A percentile compares a stretch with the other conserved stretches of the same genome.
These are phyloP conservation scores for Bauhinia variegata DNA, from an alignment of 306 rosid species.

Conservation along the genomic window DNA sequence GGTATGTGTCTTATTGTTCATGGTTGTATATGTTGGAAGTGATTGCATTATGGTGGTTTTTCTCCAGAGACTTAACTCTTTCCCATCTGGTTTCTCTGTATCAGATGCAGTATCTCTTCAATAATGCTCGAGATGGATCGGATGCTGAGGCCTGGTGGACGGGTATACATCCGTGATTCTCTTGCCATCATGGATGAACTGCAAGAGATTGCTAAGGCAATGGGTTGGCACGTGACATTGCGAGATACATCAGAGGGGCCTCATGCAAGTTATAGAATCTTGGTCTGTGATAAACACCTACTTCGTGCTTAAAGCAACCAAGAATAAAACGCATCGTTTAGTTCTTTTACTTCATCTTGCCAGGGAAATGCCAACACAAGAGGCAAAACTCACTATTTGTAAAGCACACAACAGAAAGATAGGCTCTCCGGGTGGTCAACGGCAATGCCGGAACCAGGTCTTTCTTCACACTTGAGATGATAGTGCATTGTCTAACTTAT, in stretches of 20 bases:
- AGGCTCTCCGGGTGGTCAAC: no score
- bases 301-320: conserved; percentile 54
- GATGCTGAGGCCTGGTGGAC: conserved; percentile 87
- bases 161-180: conserved; percentile 76
- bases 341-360: conserved; percentile 16
- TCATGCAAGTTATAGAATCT: conserved; percentile 77
- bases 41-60: not conserved
- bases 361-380: conserved; percentile 15
- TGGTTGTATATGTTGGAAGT: conserved; percentile 10
- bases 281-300: conserved; percentile 80
- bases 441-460: conserved; percentile 23
- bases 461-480: conserved; percentile 26
- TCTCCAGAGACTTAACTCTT: not conserved
- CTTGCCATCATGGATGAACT: conserved; percentile 84
- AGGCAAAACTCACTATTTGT: conserved; percentile 21
- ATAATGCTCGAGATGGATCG: conserved; percentile 99
- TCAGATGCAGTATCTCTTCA: conserved; percentile 79
- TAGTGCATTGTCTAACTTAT: conserved; percentile 31
- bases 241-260: conserved; percentile 93
- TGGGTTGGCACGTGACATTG: conserved; percentile 74
- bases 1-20: not conserved
- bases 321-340: conserved; percentile 19
- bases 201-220: conserved; percentile 72
- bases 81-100: conserved; percentile 18
- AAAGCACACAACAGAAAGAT: conserved; percentile 21